These are phyloP conservation scores for Diplocarpon mali DNA, from an alignment of 2,329 filamentous ascomycete species.

Conservation along the genomic window DNA sequence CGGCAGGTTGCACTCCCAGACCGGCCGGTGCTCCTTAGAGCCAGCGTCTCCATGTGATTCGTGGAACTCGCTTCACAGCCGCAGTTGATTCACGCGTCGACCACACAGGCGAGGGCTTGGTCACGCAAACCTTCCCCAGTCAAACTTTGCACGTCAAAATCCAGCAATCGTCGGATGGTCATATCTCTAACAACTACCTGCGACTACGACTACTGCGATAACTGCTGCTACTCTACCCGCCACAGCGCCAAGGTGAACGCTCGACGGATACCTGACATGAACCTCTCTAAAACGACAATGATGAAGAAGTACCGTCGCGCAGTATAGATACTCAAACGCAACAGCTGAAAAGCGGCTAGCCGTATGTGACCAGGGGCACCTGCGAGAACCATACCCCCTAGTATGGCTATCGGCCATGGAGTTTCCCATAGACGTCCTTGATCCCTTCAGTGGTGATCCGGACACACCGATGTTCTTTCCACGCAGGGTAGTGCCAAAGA, in stretches of 20 bases:
- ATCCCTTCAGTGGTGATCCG: constrained; percentile 14
- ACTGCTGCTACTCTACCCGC: constrained; percentile 17
- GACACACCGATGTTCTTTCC: constrained; percentile 17
- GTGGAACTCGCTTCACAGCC: not conserved
- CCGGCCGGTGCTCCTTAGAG: not conserved
- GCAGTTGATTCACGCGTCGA: too few relatives aligned
- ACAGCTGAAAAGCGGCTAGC: constrained; percentile 19
- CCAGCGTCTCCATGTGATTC: not conserved
- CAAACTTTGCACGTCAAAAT: too few relatives aligned
- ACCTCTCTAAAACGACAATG: constrained; percentile 22
- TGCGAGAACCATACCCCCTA: constrained; percentile 8
- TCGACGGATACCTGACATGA: constrained; percentile 14
- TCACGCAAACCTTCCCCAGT: too few relatives aligned
- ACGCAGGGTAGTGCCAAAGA: constrained; percentile 11
- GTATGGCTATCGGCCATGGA: constrained; percentile 10
- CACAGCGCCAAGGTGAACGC: constrained; percentile 4
- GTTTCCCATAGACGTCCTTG: constrained; percentile 6
- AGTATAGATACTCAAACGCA: constrained; percentile 15
- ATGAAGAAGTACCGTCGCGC: constrained; percentile 20
- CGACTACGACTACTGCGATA: constrained; percentile 2
- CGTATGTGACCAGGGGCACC: constrained; percentile 9
- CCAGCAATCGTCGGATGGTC: constrained; percentile 3
- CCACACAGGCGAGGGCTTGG: too few relatives aligned
- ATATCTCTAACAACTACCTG: constrained; percentile 1
- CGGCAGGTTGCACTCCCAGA: too few relatives aligned